A percentile compares a stretch with the other conserved stretches of the same genome.
Conservation (phyloP, 768 basidiomycete species). For the Pholiota microspora region DNA sequence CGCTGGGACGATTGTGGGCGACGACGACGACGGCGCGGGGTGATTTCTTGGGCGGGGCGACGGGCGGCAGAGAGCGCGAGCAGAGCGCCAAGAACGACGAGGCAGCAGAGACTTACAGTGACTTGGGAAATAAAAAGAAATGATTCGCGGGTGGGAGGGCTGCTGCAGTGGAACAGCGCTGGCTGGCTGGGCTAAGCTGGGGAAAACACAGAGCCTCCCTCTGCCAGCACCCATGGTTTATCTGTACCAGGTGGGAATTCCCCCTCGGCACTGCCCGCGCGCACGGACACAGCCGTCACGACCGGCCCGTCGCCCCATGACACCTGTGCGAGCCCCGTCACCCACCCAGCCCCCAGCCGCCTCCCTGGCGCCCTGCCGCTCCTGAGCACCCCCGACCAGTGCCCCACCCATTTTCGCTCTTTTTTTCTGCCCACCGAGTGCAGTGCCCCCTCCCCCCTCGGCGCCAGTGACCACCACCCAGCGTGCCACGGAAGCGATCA, state of each 20-base stretch:
- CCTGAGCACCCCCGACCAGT: not conserved
- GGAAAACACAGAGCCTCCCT: slow-evolving; percentile 18
- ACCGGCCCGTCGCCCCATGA: slow-evolving; percentile 15
- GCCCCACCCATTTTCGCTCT: not conserved
- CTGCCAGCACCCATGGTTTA: slow-evolving; percentile 18
- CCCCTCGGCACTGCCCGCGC: slow-evolving; percentile 22
- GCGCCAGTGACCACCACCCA: not conserved
- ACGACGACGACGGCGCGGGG: slow-evolving; percentile 16
- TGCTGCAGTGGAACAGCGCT: slow-evolving; percentile 21
- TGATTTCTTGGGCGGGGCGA: slow-evolving; percentile 4
- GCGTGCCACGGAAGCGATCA: slow-evolving; percentile 3
- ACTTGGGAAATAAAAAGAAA: slow-evolving; percentile 17
- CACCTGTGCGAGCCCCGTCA: not conserved
- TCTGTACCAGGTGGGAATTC: slow-evolving; percentile 23
- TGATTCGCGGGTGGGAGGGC: slow-evolving; percentile 21
- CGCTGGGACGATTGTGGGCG: slow-evolving; percentile 9
- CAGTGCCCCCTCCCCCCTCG: not conserved
- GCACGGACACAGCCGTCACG: slow-evolving; percentile 23
- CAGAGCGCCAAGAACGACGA: slow-evolving; percentile 10
- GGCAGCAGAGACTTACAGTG: slow-evolving; percentile 18
- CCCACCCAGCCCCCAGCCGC: not conserved
- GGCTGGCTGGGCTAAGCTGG: slow-evolving; percentile 26
- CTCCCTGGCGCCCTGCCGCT: not conserved
- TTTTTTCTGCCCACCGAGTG: not conserved
- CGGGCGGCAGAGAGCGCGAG: slow-evolving; percentile 5